phyloP scores from a whole-genome alignment of 768 basidiomycete genomes.

The Tylopilus sp. region DNA sequence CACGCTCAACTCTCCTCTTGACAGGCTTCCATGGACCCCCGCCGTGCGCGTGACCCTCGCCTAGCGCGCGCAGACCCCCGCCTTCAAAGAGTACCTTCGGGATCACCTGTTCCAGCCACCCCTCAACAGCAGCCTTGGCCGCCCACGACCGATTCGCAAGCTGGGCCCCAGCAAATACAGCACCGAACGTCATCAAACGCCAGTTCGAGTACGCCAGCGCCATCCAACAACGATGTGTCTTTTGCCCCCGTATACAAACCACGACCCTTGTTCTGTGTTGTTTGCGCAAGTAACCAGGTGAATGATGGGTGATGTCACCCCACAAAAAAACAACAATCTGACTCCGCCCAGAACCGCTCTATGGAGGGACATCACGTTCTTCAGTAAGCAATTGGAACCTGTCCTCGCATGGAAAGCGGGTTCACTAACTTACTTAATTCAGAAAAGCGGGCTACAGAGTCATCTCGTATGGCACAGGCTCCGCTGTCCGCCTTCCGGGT shows the following conservation, averaged over 20 bases:
- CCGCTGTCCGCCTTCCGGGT: conserved; percentile 93
- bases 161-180: conserved; percentile 14
- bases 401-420: background rate
- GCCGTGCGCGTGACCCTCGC: conserved; percentile 77
- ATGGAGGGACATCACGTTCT: conserved; percentile 97
- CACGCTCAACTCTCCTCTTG: conserved; percentile 12
- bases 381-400: conserved; percentile 58
- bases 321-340: conserved; percentile 3
- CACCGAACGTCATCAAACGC: conserved; percentile 14
- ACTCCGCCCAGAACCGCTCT: conserved; percentile 73
- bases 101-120: conserved; percentile 32
- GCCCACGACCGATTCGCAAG: conserved; percentile 10
- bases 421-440: conserved; percentile 14
- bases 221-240: conserved; percentile 7
- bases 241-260: conserved; percentile 45
- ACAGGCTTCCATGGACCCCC: conserved; percentile 62
- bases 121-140: conserved; percentile 27
- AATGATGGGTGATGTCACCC: conserved; percentile 6
- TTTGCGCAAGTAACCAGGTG: conserved; percentile 99
- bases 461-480: conserved; percentile 93
- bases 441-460: conserved; percentile 92
- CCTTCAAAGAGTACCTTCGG: conserved; percentile 46
- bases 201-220: background rate
- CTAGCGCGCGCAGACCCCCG: conserved; percentile 69
- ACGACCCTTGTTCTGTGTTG: conserved; percentile 90